Conservation (phyloP, 495 filamentous ascomycete species). For the Tetracladium marchalianum region DNA sequence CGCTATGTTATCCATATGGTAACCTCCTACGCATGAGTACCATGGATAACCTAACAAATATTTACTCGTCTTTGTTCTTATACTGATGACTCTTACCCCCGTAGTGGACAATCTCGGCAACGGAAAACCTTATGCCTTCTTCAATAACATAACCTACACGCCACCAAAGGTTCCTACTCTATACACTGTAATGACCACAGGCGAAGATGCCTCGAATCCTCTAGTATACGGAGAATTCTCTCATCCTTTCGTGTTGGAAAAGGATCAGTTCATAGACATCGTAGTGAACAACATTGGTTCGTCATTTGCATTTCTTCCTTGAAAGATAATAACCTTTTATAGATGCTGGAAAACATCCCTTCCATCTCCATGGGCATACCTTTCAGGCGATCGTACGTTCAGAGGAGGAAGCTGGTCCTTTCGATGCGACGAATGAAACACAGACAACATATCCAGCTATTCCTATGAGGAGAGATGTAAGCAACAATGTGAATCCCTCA, state of each 20-base stretch:
- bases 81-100: no score
- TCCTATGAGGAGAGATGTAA: constrained; percentile 43
- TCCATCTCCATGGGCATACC: constrained; percentile 80
- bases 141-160: constrained; percentile 72
- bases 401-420: constrained; percentile 31
- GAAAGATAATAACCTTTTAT: constrained; percentile 12
- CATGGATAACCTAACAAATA: no score
- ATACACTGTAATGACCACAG: constrained; percentile 62
- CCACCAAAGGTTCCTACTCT: constrained; percentile 69
- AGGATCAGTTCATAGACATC: constrained; percentile 63
- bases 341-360: constrained; percentile 46
- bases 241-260: constrained; percentile 56
- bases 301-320: neutral
- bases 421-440: constrained; percentile 19
- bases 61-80: neutral
- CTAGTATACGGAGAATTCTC: constrained; percentile 65
- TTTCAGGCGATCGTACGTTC: constrained; percentile 55
- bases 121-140: constrained; percentile 74
- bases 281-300: constrained; percentile 61
- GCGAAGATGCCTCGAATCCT: constrained; percentile 49
- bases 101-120: constrained; percentile 49
- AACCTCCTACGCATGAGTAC: no score
- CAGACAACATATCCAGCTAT: constrained; percentile 18
- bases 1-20: no score
- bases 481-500: no score